A percentile compares a stretch with the other conserved stretches of the same genome.
These are phyloP conservation scores for Pleurotus salmoneostramineus DNA, from an alignment of 768 basidiomycete species.

Conservation along the genomic window DNA sequence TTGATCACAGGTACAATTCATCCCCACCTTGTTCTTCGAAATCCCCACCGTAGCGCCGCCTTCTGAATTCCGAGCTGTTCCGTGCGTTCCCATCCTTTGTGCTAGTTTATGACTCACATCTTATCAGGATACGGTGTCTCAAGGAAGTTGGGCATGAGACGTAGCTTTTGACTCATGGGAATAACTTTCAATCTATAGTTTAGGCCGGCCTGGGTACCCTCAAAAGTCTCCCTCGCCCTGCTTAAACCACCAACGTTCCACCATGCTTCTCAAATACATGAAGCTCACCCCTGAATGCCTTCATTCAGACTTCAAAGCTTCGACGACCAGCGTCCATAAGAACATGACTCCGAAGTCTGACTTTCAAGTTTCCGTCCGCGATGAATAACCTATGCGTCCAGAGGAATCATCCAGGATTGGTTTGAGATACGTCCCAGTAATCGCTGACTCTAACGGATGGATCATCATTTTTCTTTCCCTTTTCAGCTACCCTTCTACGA, in stretches of 20 bases:
- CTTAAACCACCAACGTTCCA: no score
- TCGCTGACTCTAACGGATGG: not conserved
- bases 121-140: no score
- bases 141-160: no score
- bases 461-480: not conserved
- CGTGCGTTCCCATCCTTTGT: not conserved
- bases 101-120: no score
- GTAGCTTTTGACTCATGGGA: no score
- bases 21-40: not conserved
- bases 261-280: no score
- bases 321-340: not conserved
- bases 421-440: not conserved
- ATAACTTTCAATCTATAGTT: no score
- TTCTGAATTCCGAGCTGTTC: constrained; percentile 4
- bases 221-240: no score
- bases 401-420: not conserved
- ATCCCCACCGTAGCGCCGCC: constrained; percentile 8
- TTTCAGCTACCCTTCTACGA: no score
- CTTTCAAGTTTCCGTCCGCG: not conserved
- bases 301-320: no score
- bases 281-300: no score
- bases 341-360: not conserved
- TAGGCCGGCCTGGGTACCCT: no score
- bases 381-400: not conserved
- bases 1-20: not conserved